Evolutionary conservation across 2,329 filamentous ascomycete genomes (phyloP).

Genomic region (Alternaria consortialis): DNA sequence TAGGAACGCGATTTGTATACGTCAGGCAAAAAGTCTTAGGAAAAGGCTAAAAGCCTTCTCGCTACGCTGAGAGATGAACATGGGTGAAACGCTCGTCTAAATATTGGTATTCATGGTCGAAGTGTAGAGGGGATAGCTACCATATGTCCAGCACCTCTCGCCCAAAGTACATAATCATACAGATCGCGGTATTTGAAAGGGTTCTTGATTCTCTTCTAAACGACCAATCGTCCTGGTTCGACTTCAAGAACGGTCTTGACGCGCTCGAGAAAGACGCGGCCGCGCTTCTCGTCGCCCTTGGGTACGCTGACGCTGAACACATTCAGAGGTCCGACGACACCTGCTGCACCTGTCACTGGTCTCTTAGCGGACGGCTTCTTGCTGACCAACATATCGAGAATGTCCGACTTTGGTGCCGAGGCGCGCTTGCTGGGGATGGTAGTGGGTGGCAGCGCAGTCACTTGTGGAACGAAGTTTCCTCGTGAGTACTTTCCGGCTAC

Average conservation of each 20-base stretch:
- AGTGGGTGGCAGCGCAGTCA: slow-evolving; percentile 59
- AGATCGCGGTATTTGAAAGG: slow-evolving; percentile 23
- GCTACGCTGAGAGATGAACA: neutral
- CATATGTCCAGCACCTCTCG: neutral
- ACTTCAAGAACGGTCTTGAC: slow-evolving; percentile 77
- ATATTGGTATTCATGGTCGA: neutral
- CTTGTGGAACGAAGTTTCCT: slow-evolving; percentile 76
- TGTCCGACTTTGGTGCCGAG: slow-evolving; percentile 66
- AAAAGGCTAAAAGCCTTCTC: neutral
- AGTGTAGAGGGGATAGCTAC: neutral
- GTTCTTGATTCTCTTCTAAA: slow-evolving; percentile 30
- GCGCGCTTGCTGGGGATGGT: slow-evolving; percentile 41
- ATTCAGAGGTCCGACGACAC: slow-evolving; percentile 66
- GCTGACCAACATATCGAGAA: slow-evolving; percentile 77
- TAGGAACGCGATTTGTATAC: neutral
- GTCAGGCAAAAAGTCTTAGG: neutral
- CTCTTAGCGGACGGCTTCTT: slow-evolving; percentile 44
- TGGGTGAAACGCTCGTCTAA: neutral
- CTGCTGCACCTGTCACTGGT: slow-evolving; percentile 29
- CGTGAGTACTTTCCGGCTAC: slow-evolving; percentile 58
- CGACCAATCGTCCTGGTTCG: slow-evolving; percentile 51
- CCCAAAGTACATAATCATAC: slow-evolving; percentile 36
- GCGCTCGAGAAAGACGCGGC: slow-evolving; percentile 81
- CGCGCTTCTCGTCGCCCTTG: slow-evolving; percentile 81
- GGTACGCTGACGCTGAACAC: slow-evolving; percentile 84